A percentile compares a stretch with the other conserved stretches of the same genome.
phyloP scores from a whole-genome alignment of 805 yeast species.

The Saccharomycodes ludwigii region DNA sequence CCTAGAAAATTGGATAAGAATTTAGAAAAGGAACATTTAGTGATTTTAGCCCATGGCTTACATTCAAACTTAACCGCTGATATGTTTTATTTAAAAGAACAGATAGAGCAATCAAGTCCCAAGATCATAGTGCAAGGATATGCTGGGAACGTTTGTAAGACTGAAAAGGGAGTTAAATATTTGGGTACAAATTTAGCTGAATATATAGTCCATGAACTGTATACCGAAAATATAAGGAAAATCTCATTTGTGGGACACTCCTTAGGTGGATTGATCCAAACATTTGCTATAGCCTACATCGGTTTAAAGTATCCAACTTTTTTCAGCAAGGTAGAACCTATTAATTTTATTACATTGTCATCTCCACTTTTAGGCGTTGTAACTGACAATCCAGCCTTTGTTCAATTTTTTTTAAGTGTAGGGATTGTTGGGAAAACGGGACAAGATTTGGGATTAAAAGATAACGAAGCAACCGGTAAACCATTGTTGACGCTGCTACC shows the following conservation, averaged over 20 bases:
- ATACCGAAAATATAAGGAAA: constrained; percentile 31
- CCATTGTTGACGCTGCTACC: constrained; percentile 56
- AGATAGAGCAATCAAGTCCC: constrained; percentile 29
- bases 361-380: constrained; percentile 68
- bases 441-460: constrained; percentile 54
- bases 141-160: constrained; percentile 60
- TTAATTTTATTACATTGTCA: constrained; percentile 61
- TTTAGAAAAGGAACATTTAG: constrained; percentile 44
- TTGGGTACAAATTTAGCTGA: constrained; percentile 64
- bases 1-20: constrained; percentile 23
- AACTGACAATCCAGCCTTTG: constrained; percentile 66
- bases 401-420: constrained; percentile 53
- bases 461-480: constrained; percentile 26
- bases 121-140: constrained; percentile 56
- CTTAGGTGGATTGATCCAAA: constrained; percentile 65
- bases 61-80: constrained; percentile 71
- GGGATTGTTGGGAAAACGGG: constrained; percentile 79
- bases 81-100: constrained; percentile 61
- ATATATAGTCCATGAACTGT: constrained; percentile 38
- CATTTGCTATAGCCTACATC: constrained; percentile 66
- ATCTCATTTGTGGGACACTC: constrained; percentile 75
- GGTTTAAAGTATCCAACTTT: constrained; percentile 58
- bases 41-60: constrained; percentile 63
- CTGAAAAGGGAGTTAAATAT: constrained; percentile 68
- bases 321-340: constrained; percentile 44